Base-by-base conservation (phyloP, 441 rosid genomes). In the Kokia cookei region DNA sequence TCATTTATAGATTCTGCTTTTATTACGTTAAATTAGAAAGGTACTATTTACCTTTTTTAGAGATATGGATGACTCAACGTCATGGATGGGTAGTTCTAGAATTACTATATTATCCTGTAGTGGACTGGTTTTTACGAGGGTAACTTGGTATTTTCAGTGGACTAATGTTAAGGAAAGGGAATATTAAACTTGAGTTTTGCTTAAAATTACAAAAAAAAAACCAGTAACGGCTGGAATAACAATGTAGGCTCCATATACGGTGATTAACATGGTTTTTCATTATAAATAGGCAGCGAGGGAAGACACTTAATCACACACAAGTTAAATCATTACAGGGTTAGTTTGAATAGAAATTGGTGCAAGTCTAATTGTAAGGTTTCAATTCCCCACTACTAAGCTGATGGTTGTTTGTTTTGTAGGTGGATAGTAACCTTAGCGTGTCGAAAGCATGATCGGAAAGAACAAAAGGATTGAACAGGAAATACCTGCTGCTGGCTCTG, bases 211-310 rank as follows among this genome's bases (percentile, higher is more conserved):
- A 35, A 22, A 65, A 35, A 22, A 65, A 65, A 7, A 35, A 35
- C 37, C 17, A 24, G 15, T 47, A 7, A 9, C 55, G 29, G 12
- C 9, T 1, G 65, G 65, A 15, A 19, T 11, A 14, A 32, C 65
- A 32, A 2, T 61, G 65, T 7, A 15, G 17, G n/a, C 27, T 29
- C n/a, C 37, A 75, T 77, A 65, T 65, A 68, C 61, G 78, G 81
- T 26, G 77, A 54, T 12, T 45, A 58, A 2, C 29, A 22, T 55
- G 32, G 12, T 51, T 17, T 65, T 64, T 73, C 4, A 15, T 1
- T 43, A n/a, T 82, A 79, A 66, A 79, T 57, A 75, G 1, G 43
- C 42, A 69, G 42, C 66, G 62, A 73, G 40, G 27, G 15, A 12
- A 65, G 79, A 27, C 32, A 71, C 72, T 42, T 42, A 14, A 40